Conservation (phyloP, 208 protist genomes). For the Trypanosoma vivax region DNA sequence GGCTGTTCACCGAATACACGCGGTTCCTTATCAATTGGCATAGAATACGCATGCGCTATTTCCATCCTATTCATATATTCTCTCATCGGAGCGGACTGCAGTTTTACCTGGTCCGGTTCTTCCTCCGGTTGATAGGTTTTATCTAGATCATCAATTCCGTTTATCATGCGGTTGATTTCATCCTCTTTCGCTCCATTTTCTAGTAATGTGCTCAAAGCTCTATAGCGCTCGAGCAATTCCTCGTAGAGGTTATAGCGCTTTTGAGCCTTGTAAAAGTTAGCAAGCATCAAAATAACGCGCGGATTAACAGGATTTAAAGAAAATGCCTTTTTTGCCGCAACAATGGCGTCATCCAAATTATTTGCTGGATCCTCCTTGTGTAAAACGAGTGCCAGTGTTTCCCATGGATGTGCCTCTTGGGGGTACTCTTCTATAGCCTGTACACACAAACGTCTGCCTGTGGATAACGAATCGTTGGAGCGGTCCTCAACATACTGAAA, state of each 20-base stretch:
- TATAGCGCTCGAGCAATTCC: constrained; percentile 74
- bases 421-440: constrained; percentile 66
- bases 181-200: constrained; percentile 43
- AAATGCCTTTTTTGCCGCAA: constrained; percentile 55
- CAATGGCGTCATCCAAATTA: constrained; percentile 46
- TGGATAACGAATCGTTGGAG: constrained; percentile 25
- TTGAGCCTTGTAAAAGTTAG: constrained; percentile 69
- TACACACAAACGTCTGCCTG: constrained; percentile 52
- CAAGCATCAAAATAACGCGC: constrained; percentile 41
- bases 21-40: constrained; percentile 59
- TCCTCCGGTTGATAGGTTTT: constrained; percentile 1
- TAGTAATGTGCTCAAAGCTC: constrained; percentile 47
- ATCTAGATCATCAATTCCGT: constrained; percentile 53
- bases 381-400: constrained; percentile 54
- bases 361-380: constrained; percentile 49
- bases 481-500: constrained; percentile 66
- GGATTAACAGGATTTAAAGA: constrained; percentile 55
- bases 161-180: constrained; percentile 41
- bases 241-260: constrained; percentile 41
- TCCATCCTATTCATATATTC: constrained; percentile 49
- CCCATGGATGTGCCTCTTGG: constrained; percentile 45
- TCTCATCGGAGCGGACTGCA: constrained; percentile 22
- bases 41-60: constrained; percentile 49
- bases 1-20: constrained; percentile 28
- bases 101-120: constrained; percentile 25